Evolutionary conservation across 1,284 basidiomycete genomes (phyloP), one percentile per base, ranked within the genome.

Genomic region (Tetrapyrgos nigripes): DNA sequence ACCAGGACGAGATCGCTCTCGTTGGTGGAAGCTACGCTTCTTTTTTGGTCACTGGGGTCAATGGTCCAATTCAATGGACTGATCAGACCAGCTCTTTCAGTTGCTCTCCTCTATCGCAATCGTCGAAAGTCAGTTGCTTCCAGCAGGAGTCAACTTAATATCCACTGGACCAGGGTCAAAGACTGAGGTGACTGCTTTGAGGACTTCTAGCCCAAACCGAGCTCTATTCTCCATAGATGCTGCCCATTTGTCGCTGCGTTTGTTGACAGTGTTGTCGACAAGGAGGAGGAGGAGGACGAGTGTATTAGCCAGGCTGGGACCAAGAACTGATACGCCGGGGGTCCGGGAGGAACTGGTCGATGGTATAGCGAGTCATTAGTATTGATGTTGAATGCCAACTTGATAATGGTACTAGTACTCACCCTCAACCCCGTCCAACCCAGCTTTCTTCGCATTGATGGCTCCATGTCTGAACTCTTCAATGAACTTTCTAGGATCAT

Each of bases 361-460:
- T 3, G 8, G 23, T 1, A 10, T 11, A 23, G 27, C n/a, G n/a
- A 17, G n/a, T 9, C 21, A 3, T 24, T 24, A 23, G 21, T 14
- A 9, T 9, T 4, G 10, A 19, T n/a, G n/a, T n/a, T n/a, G 43
- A 45, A 13, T 11, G n/a, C n/a, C n/a, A n/a, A n/a, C n/a, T n/a
- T n/a, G n/a, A n/a, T n/a, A n/a, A n/a, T n/a, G n/a, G n/a, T n/a
- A 62, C 72, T n/a, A 33, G 14, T 33, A 33, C 8, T 55, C 63
- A 78, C 80, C 54, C 73, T 90, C 87, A 31, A 88, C 81, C 35
- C 86, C 86, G 64, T 91, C 87, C 63, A 88, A 88, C 0, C 87
- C 87, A 24, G 86, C 85, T 65, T 79, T 76, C 50, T 84, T 79
- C 5, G 86, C 84, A 57, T 83, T 82, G 46, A 78, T 66, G 3